phyloP scores from a whole-genome alignment of 2,329 filamentous ascomycete species.

The Pestalotiopsis sp. region DNA sequence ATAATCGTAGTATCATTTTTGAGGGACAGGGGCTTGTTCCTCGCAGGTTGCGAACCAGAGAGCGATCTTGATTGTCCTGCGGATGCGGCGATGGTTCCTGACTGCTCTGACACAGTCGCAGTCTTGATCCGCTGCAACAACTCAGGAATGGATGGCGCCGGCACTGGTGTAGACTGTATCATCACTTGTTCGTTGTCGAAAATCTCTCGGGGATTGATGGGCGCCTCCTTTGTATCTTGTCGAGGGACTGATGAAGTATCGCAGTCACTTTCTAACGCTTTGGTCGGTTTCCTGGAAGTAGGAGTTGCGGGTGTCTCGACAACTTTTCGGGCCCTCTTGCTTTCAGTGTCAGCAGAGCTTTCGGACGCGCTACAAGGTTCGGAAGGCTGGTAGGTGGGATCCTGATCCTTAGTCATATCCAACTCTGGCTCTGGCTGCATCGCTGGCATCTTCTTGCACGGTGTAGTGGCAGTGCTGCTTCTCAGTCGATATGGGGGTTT shows the following conservation, averaged over 20 bases:
- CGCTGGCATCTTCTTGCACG: background rate
- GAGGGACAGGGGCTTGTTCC: background rate
- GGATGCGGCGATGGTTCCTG: background rate
- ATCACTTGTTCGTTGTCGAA: background rate
- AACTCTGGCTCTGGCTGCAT: background rate
- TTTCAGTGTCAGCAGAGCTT: background rate
- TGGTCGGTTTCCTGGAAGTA: background rate
- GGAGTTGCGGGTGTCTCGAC: background rate
- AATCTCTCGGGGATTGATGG: background rate
- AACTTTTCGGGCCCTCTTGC: background rate
- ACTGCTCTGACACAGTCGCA: too few species aligned
- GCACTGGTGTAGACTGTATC: background rate
- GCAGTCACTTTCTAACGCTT: background rate
- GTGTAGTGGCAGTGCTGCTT: background rate
- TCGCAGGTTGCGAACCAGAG: background rate
- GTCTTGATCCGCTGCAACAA: background rate
- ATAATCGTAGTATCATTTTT: background rate
- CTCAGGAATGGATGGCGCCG: background rate
- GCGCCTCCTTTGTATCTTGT: background rate
- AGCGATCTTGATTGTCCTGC: background rate
- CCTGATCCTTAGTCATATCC: background rate
- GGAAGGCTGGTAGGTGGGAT: slow-evolving; percentile 4
- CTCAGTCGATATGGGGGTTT: background rate
- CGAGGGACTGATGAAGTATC: background rate
- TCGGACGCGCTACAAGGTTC: background rate